These are phyloP conservation scores for Boletus vinaceobasis DNA, from an alignment of 768 basidiomycete species.

Conservation along the genomic window DNA sequence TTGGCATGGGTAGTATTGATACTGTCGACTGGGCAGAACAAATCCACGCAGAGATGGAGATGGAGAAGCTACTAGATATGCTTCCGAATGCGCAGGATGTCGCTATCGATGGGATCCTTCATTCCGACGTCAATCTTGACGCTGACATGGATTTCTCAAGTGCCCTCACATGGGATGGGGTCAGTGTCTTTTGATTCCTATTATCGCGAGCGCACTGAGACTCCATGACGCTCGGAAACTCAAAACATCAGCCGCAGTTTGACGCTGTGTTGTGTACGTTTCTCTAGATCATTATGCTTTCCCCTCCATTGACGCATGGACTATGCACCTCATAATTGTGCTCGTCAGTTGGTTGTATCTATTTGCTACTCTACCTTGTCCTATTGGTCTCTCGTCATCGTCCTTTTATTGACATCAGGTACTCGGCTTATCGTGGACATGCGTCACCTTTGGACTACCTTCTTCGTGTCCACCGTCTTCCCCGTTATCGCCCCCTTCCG, in stretches of 20 bases:
- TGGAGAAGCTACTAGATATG: constrained; percentile 60
- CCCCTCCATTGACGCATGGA: constrained; percentile 17
- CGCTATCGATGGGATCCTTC: constrained; percentile 21
- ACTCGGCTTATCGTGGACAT: not conserved
- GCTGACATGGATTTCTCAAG: constrained; percentile 29
- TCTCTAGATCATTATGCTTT: constrained; percentile 10
- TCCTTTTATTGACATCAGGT: constrained; percentile 6
- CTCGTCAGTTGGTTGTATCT: constrained; percentile 19
- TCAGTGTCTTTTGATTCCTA: constrained; percentile 25
- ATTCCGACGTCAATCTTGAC: constrained; percentile 16
- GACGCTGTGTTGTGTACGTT: constrained; percentile 5
- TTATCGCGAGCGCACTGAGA: not conserved
- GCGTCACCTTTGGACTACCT: not conserved
- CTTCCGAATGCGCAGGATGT: constrained; percentile 37
- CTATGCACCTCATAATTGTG: constrained; percentile 13
- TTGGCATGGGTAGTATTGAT: constrained; percentile 16
- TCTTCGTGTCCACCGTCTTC: not conserved
- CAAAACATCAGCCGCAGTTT: constrained; percentile 15
- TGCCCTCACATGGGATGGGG: constrained; percentile 27
- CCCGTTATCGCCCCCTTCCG: not conserved
- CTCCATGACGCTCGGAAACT: constrained; percentile 7
- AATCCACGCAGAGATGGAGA: constrained; percentile 46
- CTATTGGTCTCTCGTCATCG: constrained; percentile 18
- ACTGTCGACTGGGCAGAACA: constrained; percentile 28
- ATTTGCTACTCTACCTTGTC: constrained; percentile 27